Base-by-base conservation (phyloP, 345 rosid species). In the Sonneratia alba region DNA sequence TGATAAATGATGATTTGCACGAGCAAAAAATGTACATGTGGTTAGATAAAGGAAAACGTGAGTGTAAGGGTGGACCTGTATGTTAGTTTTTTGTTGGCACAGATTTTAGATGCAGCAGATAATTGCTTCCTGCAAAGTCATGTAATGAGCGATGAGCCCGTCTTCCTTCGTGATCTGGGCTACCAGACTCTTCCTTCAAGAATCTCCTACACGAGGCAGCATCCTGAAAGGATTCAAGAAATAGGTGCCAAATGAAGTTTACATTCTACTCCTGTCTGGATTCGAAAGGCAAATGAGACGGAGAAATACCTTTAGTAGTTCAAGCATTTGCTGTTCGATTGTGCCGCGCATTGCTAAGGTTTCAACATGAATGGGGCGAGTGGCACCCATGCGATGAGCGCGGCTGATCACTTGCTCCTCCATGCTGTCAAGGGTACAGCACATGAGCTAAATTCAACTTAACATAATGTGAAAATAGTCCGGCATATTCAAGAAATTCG, bases 341-440 rank as follows among this genome's bases (percentile, higher is more conserved):
- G 97, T 90, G 73, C 96, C 92, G 70, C 81, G 80, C 99, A 94
- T 92, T n/a, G 91, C 88, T 77, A 94, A 75, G 69, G 97, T 94
- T 76, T 94, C 93, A 47, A 94, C 97, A 59, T 84, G 75, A 79
- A 91, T 85, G 68, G 96, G 97, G 63, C 96, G 89, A 73, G 84
- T 83, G 65, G 97, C 97, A 36, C 99, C 97, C 97, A 95, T 87
- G 71, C 96, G 84, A 79, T 90, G 96, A 74, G 97, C 97, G 45
- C 97, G 93, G 73, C 97, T 92, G 36, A 95, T 87, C 67, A 92
- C 97, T 77, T 95, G 97, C 78, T 92, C 97, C 85, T 95, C 97
- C 96, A 90, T 85, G 81, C 97, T 95, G 83, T 49, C 18, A 59
- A 27, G 15, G 43, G 42, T 40, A 36, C 72, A 68, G 7, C 49